phyloP scores from a whole-genome alignment of 108 stramenopile genomes.

The Mediolabrus comicus region DNA sequence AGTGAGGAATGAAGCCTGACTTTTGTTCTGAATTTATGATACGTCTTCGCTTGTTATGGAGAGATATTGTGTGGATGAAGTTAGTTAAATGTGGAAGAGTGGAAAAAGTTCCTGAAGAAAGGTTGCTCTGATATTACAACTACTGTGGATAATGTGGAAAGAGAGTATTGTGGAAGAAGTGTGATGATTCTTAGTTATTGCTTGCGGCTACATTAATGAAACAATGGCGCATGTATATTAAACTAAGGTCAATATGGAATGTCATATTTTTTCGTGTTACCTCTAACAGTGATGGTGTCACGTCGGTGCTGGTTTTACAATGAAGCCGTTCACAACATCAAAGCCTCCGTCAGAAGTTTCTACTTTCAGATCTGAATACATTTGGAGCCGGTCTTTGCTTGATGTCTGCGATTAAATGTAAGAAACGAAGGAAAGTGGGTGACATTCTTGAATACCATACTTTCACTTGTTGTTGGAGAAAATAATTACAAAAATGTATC shows the following conservation, averaged over 20 bases:
- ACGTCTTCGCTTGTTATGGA: background rate
- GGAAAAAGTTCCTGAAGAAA: too few species aligned
- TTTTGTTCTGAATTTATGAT: background rate
- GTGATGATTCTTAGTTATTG: background rate
- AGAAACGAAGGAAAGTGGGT: background rate
- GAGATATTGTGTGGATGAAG: background rate
- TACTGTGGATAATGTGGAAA: background rate
- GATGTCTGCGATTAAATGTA: slow-evolving; percentile 11
- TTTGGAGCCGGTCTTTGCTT: slow-evolving; percentile 41
- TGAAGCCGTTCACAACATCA: slow-evolving; percentile 27
- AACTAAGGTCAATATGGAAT: background rate
- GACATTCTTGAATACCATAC: background rate
- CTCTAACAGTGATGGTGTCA: too few species aligned
- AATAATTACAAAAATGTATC: background rate
- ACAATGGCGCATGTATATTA: background rate
- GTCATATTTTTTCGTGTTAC: background rate
- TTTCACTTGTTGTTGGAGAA: background rate
- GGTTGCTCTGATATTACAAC: background rate
- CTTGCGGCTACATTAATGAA: background rate
- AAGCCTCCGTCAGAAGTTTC: slow-evolving; percentile 20
- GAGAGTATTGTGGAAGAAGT: background rate
- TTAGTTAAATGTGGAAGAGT: background rate
- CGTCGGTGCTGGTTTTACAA: background rate
- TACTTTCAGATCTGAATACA: slow-evolving; percentile 33
- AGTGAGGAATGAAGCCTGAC: background rate